Evolutionary conservation across 495 filamentous ascomycete genomes (phyloP), one percentile per base, ranked within the genome.

Genomic region (Bryoglossum gracile): DNA sequence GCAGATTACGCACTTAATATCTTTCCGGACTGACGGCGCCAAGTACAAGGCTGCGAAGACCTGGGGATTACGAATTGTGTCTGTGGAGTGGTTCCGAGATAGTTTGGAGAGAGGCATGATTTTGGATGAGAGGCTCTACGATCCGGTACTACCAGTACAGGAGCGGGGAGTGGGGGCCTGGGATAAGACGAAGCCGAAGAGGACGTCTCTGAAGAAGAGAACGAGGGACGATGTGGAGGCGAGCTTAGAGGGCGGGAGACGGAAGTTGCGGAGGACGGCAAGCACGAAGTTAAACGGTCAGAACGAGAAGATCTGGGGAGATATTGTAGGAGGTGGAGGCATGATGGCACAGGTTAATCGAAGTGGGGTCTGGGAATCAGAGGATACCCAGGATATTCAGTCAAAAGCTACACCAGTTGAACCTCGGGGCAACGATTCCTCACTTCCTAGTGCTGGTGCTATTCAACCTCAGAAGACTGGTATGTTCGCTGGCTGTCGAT

Each of bases 81-180:
- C 81, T 3, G 59, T 81, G 26, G 84, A 94, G 62, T 98, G 92
- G 92, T 73, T 97, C 37, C 66, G 77, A 21, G 82, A 97, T 50
- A 90, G 89, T 59, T 54, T 92, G 45, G 81, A 87, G 56, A 80
- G 92, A 46, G 94, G 92, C n/a, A 90, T 98, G 88, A 83, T 86
- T 2, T 71, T 98, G 18, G 84, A 95, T 24, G 94, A 95, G 59
- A 71, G 71, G 9, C 76, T 77, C 48, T 98, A 94, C 62, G 80
- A 92, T 61, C 89, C 87, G 1, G 64, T 68, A 25, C 50, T 89
- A 9, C 79, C 87, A 5, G 38, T 53, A 9, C 80, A 84, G 53
- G 69, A 87, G 58, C 80, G 87, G 57, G 92, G 92, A 0, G 68
- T 69, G 6, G 86, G 82, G 4, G 91, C 92, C 42, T 94, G 87